Percentiles rank a stretch among this genome's conserved stretches.
phyloP scores from a whole-genome alignment of 352 stramenopile species.

The Globisporangium ultimum region DNA sequence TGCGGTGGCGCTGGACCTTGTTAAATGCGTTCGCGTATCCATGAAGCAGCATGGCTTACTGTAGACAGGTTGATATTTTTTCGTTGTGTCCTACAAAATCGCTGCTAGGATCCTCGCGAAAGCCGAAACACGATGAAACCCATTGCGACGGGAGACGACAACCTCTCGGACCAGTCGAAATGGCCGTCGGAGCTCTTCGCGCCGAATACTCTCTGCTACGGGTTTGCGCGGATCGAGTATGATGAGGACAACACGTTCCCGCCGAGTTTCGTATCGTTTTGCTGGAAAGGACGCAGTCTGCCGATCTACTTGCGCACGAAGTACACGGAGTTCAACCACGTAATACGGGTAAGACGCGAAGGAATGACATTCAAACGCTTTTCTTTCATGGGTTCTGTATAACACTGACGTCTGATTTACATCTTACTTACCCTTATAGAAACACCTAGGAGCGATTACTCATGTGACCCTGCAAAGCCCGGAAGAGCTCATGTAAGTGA shows the following conservation, averaged over 20 bases:
- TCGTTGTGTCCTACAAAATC: neutral
- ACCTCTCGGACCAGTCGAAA: constrained; percentile 62
- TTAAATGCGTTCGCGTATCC: neutral
- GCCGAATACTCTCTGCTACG: constrained; percentile 78
- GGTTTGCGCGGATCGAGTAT: constrained; percentile 68
- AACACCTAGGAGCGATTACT: constrained; percentile 73
- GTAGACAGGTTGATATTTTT: neutral
- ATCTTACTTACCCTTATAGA: constrained; percentile 28
- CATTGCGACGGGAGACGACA: constrained; percentile 58
- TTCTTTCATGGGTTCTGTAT: neutral
- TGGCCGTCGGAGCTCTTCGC: constrained; percentile 81
- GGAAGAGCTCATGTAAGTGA: constrained; percentile 69
- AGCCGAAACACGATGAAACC: constrained; percentile 81
- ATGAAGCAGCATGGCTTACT: neutral
- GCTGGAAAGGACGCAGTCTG: constrained; percentile 85
- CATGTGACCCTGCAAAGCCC: constrained; percentile 74
- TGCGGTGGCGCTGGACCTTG: neutral
- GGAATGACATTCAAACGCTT: too few species aligned
- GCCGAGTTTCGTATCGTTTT: constrained; percentile 79
- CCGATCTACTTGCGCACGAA: constrained; percentile 86
- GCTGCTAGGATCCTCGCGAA: constrained; percentile 59
- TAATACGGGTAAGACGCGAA: constrained; percentile 59
- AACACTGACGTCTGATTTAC: neutral
- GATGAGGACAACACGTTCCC: constrained; percentile 59
- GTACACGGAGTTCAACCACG: constrained; percentile 87